Percentiles rank a stretch among this genome's conserved stretches.
These are phyloP conservation scores for Daedaleopsis nitida DNA, from an alignment of 768 basidiomycete genomes.

Conservation along the genomic window DNA sequence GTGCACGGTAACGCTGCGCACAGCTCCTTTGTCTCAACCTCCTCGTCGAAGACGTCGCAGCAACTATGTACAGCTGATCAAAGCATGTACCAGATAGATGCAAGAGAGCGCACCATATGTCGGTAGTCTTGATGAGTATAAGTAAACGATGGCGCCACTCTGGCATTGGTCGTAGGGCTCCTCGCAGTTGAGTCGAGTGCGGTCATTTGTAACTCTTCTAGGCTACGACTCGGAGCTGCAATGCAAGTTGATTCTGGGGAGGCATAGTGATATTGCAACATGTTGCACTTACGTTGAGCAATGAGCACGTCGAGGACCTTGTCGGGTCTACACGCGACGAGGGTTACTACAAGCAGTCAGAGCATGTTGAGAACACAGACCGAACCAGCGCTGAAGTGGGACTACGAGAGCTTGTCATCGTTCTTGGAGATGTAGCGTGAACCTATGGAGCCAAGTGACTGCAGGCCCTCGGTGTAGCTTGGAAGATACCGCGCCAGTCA, in stretches of 20 bases:
- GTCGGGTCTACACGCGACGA: conserved; percentile 23
- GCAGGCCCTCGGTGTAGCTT: conserved; percentile 40
- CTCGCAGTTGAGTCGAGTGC: conserved; percentile 45
- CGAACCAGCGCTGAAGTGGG: conserved; percentile 40
- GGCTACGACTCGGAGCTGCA: conserved; percentile 29
- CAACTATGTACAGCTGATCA: conserved; percentile 20
- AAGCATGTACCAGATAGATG: background rate
- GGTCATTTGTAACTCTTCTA: conserved; percentile 40
- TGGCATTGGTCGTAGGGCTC: conserved; percentile 37
- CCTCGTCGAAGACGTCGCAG: conserved; percentile 49
- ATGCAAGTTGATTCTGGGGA: too few species aligned
- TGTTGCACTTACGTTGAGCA: conserved; percentile 24
- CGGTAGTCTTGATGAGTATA: conserved; percentile 45
- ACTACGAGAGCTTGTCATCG: conserved; percentile 38
- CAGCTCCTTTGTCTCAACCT: conserved; percentile 39
- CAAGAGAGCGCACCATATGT: conserved; percentile 37
- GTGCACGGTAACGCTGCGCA: conserved; percentile 47
- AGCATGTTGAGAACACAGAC: background rate
- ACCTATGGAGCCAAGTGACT: conserved; percentile 37
- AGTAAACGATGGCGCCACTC: conserved; percentile 46
- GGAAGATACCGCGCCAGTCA: background rate
- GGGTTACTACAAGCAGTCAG: background rate
- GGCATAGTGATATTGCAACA: conserved; percentile 35
- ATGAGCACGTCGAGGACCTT: conserved; percentile 32
- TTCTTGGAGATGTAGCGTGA: conserved; percentile 38